Conservation (phyloP, 495 filamentous ascomycete species). For the Haplographium delicatum region DNA sequence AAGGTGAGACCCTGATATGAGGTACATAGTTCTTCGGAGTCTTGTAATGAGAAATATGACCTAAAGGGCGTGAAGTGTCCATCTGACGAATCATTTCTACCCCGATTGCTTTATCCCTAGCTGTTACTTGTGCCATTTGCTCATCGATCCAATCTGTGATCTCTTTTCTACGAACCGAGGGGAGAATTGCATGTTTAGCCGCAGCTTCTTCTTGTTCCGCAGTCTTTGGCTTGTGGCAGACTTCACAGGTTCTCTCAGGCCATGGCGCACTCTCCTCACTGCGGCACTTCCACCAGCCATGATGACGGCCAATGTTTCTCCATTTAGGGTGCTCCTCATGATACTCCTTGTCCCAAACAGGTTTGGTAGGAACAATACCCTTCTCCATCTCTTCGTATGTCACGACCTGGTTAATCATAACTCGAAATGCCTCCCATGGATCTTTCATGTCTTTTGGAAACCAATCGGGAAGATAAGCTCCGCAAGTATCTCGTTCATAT, state of each 20-base stretch:
- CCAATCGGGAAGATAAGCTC: conserved; percentile 11
- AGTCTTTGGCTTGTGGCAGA: conserved; percentile 20
- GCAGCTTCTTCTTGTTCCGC: background rate
- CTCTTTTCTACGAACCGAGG: background rate
- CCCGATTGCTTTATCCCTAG: background rate
- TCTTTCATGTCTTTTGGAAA: conserved; percentile 2
- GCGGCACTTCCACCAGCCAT: conserved; percentile 40
- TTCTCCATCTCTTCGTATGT: background rate
- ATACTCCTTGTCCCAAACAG: conserved; percentile 27
- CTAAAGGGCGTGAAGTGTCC: background rate
- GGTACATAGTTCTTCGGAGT: no score
- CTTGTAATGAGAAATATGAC: background rate
- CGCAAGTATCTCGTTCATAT: conserved; percentile 22
- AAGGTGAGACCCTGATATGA: background rate
- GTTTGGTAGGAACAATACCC: background rate
- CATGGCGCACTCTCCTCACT: conserved; percentile 26
- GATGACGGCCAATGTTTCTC: conserved; percentile 18
- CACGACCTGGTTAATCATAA: background rate
- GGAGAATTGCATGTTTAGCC: no score
- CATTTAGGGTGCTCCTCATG: conserved; percentile 31
- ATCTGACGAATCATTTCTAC: conserved; percentile 2
- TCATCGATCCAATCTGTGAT: background rate
- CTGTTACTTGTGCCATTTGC: background rate
- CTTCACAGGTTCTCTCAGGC: conserved; percentile 29
- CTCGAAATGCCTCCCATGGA: conserved; percentile 2